A percentile compares a stretch with the other conserved stretches of the same genome.
Conservation (phyloP, 2,329 filamentous ascomycete species). For the Alternaria gansuensis region DNA sequence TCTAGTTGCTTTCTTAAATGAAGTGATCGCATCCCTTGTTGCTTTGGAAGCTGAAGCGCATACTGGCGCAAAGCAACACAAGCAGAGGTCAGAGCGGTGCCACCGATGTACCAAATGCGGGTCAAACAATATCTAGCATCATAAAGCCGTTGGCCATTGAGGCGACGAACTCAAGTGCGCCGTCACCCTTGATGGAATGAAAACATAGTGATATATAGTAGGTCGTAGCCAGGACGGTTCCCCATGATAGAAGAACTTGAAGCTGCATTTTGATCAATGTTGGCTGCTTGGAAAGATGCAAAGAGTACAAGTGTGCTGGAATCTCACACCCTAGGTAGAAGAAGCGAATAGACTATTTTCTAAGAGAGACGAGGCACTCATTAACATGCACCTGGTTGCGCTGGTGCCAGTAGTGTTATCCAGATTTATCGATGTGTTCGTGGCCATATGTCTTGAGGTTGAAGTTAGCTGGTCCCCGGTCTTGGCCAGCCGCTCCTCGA, state of each 20-base stretch:
- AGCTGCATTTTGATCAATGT: conserved; percentile 21
- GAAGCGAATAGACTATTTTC: neutral
- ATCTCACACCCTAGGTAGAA: neutral
- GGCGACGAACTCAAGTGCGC: conserved; percentile 23
- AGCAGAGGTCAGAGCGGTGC: conserved; percentile 19
- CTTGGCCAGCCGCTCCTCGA: conserved; percentile 2
- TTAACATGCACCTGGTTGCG: neutral
- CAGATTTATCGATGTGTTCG: neutral
- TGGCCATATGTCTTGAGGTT: neutral
- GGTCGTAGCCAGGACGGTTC: conserved; percentile 21
- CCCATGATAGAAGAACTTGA: conserved; percentile 23
- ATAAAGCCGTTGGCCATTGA: conserved; percentile 33
- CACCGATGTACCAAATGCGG: conserved; percentile 32
- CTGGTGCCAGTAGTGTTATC: neutral
- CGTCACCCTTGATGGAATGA: conserved; percentile 34
- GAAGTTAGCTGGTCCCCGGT: conserved; percentile 1
- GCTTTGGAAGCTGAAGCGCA: too few relatives aligned
- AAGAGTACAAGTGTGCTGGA: conserved; percentile 58
- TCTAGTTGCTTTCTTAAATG: too few relatives aligned
- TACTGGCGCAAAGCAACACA: too few relatives aligned
- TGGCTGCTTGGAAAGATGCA: conserved; percentile 53
- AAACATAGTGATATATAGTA: conserved; percentile 45
- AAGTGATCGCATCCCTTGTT: too few relatives aligned
- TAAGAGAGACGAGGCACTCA: neutral
- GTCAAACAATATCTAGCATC: conserved; percentile 29